These are phyloP conservation scores for Chlamydomonas reinhardtii DNA, from an alignment of 163 green algal species.

Conservation along the genomic window DNA sequence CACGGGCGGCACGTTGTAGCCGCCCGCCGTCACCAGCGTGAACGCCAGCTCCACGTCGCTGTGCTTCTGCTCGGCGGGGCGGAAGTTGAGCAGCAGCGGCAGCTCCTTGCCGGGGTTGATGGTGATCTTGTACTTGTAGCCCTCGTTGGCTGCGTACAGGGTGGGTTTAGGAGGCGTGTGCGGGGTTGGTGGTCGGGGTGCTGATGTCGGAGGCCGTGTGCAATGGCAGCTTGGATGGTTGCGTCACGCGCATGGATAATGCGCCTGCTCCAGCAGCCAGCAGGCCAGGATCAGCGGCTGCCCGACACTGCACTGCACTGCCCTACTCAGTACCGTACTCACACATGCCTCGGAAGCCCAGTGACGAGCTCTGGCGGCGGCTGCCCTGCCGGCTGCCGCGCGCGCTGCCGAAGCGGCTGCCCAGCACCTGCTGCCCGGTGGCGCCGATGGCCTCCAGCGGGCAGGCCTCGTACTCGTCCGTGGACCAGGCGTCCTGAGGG, in stretches of 20 bases:
- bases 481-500: constrained; percentile 66
- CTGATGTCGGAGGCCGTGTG: too few species aligned
- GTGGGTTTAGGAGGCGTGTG: too few species aligned
- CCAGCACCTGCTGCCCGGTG: constrained; percentile 35
- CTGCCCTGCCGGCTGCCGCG: constrained; percentile 46
- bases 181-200: too few species aligned
- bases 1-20: constrained; percentile 17
- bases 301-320: too few species aligned
- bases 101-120: constrained; percentile 58
- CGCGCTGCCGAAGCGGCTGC: constrained; percentile 59
- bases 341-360: constrained; percentile 26
- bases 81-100: constrained; percentile 57
- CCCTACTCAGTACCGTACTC: neutral
- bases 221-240: too few species aligned
- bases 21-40: constrained; percentile 33
- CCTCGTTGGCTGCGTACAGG: constrained; percentile 38
- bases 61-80: constrained; percentile 38
- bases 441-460: constrained; percentile 69
- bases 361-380: constrained; percentile 41
- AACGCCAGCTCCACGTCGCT: constrained; percentile 52
- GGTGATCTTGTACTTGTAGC: constrained; percentile 64
- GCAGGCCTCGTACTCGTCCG: constrained; percentile 72
- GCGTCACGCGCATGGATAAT: too few species aligned
- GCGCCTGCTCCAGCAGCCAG: too few species aligned
- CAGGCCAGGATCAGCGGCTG: too few species aligned